A percentile compares a stretch with the other conserved stretches of the same genome.
These are phyloP conservation scores for Rhazya stricta DNA, from an alignment of 257 asterid species.

Conservation along the genomic window DNA sequence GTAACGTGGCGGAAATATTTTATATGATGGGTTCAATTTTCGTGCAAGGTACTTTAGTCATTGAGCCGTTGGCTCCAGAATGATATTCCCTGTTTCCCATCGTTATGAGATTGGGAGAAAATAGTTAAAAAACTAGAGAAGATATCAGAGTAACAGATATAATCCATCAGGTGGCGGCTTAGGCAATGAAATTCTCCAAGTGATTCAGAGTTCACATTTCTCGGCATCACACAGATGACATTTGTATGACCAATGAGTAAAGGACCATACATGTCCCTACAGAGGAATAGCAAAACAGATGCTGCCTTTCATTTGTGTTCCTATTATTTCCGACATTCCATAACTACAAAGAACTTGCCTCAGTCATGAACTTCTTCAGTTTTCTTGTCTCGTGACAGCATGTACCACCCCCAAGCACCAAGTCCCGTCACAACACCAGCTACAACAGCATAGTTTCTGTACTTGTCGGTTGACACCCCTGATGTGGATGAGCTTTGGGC, in stretches of 20 bases:
- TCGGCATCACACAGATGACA: not conserved
- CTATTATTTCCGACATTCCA: constrained; percentile 28
- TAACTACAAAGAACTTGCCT: constrained; percentile 13
- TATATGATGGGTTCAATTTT: no score
- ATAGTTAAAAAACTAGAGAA: no score
- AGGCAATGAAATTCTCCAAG: not conserved
- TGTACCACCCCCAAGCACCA: constrained; percentile 78
- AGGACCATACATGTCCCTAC: not conserved
- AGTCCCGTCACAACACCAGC: constrained; percentile 57
- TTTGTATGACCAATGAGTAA: not conserved
- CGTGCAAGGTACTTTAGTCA: no score
- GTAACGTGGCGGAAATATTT: no score
- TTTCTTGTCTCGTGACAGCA: constrained; percentile 51
- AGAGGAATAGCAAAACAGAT: not conserved
- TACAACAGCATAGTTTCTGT: constrained; percentile 68
- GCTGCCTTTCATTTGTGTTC: constrained; percentile 14
- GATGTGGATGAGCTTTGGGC: constrained; percentile 45
- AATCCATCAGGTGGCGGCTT: not conserved
- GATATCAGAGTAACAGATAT: no score
- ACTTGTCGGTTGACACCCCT: constrained; percentile 52
- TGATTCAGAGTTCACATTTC: not conserved
- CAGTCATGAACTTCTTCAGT: constrained; percentile 60
- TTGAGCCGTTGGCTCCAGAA: no score
- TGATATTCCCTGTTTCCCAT: no score
- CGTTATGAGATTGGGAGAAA: no score